phyloP scores from a whole-genome alignment of 2,329 filamentous ascomycete genomes.

The Aspergillus felis region DNA sequence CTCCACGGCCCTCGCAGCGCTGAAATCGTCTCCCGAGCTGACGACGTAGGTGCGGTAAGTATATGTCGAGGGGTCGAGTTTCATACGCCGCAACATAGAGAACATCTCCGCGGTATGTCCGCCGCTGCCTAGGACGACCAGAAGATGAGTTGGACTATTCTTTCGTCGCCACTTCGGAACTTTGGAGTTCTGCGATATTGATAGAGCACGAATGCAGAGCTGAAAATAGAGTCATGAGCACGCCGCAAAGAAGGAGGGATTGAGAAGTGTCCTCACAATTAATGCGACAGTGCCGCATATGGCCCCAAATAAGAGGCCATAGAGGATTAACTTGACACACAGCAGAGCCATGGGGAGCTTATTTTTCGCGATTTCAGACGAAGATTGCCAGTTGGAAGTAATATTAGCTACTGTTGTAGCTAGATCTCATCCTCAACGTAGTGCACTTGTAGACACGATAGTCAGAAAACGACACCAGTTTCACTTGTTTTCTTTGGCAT shows the following conservation, averaged over 20 bases:
- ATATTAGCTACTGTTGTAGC: background rate
- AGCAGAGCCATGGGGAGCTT: background rate
- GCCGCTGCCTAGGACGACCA: conserved; percentile 85
- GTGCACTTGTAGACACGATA: background rate
- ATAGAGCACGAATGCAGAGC: conserved; percentile 23
- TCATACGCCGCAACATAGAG: conserved; percentile 66
- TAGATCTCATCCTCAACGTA: background rate
- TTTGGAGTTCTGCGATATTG: conserved; percentile 26
- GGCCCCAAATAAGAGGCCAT: background rate
- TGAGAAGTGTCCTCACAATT: conserved; percentile 5
- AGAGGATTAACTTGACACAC: background rate
- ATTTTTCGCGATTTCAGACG: background rate
- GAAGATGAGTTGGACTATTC: conserved; percentile 53
- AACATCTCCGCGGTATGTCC: conserved; percentile 96
- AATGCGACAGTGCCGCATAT: background rate
- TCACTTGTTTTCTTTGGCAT: background rate
- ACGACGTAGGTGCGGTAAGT: conserved; percentile 76
- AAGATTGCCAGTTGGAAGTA: background rate
- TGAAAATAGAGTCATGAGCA: conserved; percentile 14
- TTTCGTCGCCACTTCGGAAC: conserved; percentile 28
- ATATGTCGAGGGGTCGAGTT: conserved; percentile 45
- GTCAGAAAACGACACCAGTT: background rate
- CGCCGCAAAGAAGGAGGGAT: background rate
- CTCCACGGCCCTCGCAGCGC: conserved; percentile 57
- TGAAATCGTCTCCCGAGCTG: conserved; percentile 71